Evolutionary conservation across 2,329 filamentous ascomycete genomes (phyloP), one percentile per base, ranked within the genome.

Genomic region (Xylaria polymorpha): DNA sequence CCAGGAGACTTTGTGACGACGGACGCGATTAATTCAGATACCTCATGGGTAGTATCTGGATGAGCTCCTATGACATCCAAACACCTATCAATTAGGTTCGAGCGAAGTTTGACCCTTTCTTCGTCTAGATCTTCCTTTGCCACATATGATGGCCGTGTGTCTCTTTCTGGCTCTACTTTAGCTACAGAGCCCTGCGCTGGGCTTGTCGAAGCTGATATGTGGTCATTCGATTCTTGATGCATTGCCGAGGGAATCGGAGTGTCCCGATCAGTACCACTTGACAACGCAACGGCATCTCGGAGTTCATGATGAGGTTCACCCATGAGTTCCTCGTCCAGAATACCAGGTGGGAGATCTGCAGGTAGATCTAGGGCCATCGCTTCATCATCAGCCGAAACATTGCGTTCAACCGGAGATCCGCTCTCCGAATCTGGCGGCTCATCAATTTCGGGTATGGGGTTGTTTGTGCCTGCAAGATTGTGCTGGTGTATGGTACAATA

Each of bases 21-120:
- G 3, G 91, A 90, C 44, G 88, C 88, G 64, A 99, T 94, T 22
- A 99, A 85, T 75, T 98, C 94, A 0, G 94, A 89, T 56, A 99
- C 85, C 77, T 98, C 95, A 74, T 98, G 96, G 0, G 96, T 97
- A 12, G 95, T 90, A 73, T 93, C 90, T 15, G 94, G 91, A 74
- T 98, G 94, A 44, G 91, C 91, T 78, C 95, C 92, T 62, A 99
- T 90, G 41, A 98, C 90, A 75, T 98, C 94, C 25, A 99, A 84
- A 72, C 93, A 97, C 67, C 94, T 92, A 74, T 98, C 94, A 68
- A 98, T 94, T 64, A 98, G 82, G 65, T 93, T 91, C 22, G 88
- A 85, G 46, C 93, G 89, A 48, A 98, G 84, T n/a, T 85, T 86
- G 4, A 87, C 85, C 55, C 96, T 90, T 78, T 93, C 88, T 41